Percentiles rank a stretch among this genome's conserved stretches.
Conservation (phyloP, 768 basidiomycete genomes). For the Phallus indusiatus region DNA sequence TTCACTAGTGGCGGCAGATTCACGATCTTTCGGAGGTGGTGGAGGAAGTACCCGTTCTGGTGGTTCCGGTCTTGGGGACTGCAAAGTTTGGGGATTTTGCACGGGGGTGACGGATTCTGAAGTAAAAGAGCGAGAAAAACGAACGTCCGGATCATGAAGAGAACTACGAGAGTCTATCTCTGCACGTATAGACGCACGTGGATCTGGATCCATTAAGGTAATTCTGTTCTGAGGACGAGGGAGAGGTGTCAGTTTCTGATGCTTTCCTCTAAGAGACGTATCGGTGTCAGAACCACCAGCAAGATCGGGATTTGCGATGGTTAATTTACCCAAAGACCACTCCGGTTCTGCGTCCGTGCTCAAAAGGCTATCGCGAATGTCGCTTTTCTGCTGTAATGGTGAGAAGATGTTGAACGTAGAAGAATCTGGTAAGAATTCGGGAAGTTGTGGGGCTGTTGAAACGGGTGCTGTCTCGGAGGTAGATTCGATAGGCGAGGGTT, state of each 20-base stretch:
- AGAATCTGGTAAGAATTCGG: not conserved
- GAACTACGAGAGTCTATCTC: not conserved
- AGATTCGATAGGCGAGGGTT: not conserved
- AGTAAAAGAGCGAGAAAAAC: not conserved
- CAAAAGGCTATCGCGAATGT: constrained; percentile 1
- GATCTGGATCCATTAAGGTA: not conserved
- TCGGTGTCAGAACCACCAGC: constrained; percentile 34
- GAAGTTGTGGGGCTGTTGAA: not conserved
- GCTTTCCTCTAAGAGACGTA: not conserved
- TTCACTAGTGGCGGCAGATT: not conserved
- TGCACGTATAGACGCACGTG: not conserved
- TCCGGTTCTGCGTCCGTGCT: not conserved
- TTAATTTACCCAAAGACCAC: constrained; percentile 48
- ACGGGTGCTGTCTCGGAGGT: not conserved
- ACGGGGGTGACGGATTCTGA: not conserved
- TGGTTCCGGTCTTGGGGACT: not conserved
- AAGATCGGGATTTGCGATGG: constrained; percentile 65
- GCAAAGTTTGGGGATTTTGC: not conserved
- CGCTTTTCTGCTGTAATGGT: not conserved
- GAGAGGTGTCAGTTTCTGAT: not conserved
- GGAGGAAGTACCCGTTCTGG: not conserved
- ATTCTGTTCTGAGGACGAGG: not conserved
- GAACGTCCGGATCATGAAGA: not conserved
- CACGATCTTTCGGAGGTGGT: not conserved
- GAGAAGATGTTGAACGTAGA: not conserved